Evolutionary conservation across 129 eudicot genomes (phyloP), one percentile per base, ranked within the genome.

Genomic region (Calendula officinalis): DNA sequence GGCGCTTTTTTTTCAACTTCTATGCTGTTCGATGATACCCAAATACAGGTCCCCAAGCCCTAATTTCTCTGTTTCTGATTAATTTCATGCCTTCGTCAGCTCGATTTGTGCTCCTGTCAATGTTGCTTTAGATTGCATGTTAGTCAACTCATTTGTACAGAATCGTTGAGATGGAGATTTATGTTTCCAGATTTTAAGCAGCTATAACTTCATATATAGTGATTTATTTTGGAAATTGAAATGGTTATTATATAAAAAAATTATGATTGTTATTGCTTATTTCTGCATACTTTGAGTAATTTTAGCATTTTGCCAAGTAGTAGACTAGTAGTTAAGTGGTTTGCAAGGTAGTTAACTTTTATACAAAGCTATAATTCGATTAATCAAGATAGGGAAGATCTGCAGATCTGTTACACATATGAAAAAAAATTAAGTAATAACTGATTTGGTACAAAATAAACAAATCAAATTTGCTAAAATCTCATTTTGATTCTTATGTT

Each of bases 21-120:
- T 35, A 69, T 79, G 16, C 80, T 88, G 38, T 79, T 84, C 55
- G 96, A 88, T 77, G 96, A 88, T 51, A 88, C 96, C 27, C 92
- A 80, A 60, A 65, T 70, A n/a, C 90, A 81, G 95, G 95, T 87
- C 6, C 56, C 9, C 2, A 22, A 22, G 22, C 15, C 37, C 51
- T 67, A 15, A 35, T 14, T 48, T 14, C 4, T 48, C 6, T 48
- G 2, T 5, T 57, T 30, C 10, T 44, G 44, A 7, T 34, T 7
- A 13, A 27, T 0, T 11, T 22, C 30, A 22, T 22, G 30, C 30
- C 1, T 22, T 22, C 30, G 30, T 22, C 30, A 22, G 30, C 30
- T 22, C 30, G 30, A 22, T 22, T 22, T 22, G 1, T 22, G 30
- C 30, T 22, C 1, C 30, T 22, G 30, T 22, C 30, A 22, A 22